Evolutionary conservation across 1,139 yeast genomes (phyloP).

Genomic region (Geotrichum cucujoidarum): DNA sequence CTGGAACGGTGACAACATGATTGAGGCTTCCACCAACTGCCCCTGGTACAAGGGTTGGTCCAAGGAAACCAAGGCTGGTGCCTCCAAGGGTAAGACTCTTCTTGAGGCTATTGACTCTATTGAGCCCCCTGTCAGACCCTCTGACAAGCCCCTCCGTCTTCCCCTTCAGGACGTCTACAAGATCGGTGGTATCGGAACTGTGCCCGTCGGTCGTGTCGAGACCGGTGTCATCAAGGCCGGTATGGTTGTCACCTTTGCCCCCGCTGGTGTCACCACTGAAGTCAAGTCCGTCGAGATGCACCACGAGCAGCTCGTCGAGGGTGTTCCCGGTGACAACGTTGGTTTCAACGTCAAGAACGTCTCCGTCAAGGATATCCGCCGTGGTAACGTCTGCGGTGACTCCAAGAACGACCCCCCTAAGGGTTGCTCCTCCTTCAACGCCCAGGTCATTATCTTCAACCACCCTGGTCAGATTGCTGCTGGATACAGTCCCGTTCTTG

Average conservation of each 20-base stretch:
- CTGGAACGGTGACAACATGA: slow-evolving; percentile 94
- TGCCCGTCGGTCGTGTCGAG: slow-evolving; percentile 93
- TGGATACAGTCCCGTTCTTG: slow-evolving; percentile 90
- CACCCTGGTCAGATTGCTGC: slow-evolving; percentile 93
- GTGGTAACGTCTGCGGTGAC: slow-evolving; percentile 96
- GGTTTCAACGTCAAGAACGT: slow-evolving; percentile 96
- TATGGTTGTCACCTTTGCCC: slow-evolving; percentile 87
- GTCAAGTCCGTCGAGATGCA: slow-evolving; percentile 93
- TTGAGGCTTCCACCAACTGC: slow-evolving; percentile 75
- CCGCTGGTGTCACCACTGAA: slow-evolving; percentile 90
- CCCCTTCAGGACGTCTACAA: slow-evolving; percentile 90
- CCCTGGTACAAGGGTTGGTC: slow-evolving; percentile 92
- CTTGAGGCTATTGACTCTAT: slow-evolving; percentile 84
- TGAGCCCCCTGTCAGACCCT: slow-evolving; percentile 81
- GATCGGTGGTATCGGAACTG: slow-evolving; percentile 92
- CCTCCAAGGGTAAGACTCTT: slow-evolving; percentile 75
- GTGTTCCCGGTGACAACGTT: slow-evolving; percentile 95
- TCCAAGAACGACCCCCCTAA: slow-evolving; percentile 90
- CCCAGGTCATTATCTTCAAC: slow-evolving; percentile 86
- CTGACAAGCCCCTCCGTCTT: slow-evolving; percentile 86
- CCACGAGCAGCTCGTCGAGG: slow-evolving; percentile 81
- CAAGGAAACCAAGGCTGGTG: slow-evolving; percentile 80
- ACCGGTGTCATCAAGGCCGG: slow-evolving; percentile 90
- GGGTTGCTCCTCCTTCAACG: slow-evolving; percentile 78
- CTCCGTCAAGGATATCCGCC: slow-evolving; percentile 88